phyloP scores from a whole-genome alignment of 495 filamentous ascomycete genomes.

The Neurospora terricola region DNA sequence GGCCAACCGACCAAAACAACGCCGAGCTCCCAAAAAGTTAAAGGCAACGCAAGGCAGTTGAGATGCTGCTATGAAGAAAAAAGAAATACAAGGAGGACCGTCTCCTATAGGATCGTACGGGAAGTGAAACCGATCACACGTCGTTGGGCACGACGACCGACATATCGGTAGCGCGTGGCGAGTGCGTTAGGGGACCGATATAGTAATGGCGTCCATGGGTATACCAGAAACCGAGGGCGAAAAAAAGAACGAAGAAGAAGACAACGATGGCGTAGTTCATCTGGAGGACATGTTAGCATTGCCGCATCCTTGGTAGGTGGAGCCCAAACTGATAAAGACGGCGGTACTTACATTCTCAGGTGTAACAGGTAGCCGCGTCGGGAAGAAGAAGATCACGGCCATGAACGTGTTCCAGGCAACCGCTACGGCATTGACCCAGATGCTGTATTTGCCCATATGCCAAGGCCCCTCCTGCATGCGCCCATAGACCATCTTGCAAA shows the following conservation, averaged over 20 bases:
- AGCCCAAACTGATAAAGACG: background rate
- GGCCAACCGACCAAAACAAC: background rate
- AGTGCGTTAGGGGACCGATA: constrained; percentile 33
- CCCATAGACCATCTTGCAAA: constrained; percentile 49
- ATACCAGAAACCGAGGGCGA: constrained; percentile 42
- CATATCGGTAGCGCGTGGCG: background rate
- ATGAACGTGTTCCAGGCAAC: constrained; percentile 52
- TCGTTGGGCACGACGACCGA: background rate
- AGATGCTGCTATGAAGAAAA: background rate
- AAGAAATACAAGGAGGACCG: background rate
- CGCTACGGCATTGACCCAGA: constrained; percentile 42
- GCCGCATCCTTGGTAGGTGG: background rate
- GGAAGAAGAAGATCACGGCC: constrained; percentile 50
- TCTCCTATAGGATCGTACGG: background rate
- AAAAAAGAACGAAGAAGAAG: constrained; percentile 33
- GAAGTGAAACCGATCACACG: background rate
- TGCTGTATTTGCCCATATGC: constrained; percentile 42
- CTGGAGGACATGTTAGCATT: constrained; percentile 6
- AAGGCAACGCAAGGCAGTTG: background rate
- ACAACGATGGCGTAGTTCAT: constrained; percentile 41
- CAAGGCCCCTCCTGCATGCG: constrained; percentile 51
- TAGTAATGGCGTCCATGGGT: constrained; percentile 39
- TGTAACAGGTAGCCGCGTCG: constrained; percentile 43
- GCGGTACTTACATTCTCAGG: constrained; percentile 25
- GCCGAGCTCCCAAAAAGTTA: background rate